Evolutionary conservation across 768 basidiomycete genomes (phyloP), one percentile per base, ranked within the genome.

Genomic region (Jaapia argillacea): DNA sequence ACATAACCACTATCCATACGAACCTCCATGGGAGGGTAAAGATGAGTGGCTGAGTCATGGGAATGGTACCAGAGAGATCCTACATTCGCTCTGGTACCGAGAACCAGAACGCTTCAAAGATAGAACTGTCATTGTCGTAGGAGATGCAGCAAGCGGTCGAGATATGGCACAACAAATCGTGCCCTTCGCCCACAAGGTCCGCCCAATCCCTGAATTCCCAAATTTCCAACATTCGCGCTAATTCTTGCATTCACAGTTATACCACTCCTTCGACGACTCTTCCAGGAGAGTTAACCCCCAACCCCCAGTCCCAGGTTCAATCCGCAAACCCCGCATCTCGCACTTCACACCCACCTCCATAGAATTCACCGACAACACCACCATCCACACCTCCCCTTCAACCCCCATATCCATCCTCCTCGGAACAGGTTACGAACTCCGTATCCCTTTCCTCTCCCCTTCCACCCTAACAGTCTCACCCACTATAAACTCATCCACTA

Each of bases 1-100:
- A 4, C 72, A 73, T 46, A 71, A 77, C 45, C 75, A 75, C 47
- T 61, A 69, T 44, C 76, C 79, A 2, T 60, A 61, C 21, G 59
- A 67, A 2, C 69, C 68, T 4, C 48, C 50, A 4, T 77, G 71
- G 60, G 54, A 52, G 10, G 77, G 77, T 1, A 65, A 71, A 42
- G 64, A 72, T 2, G 60, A 59, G 4, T 79, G 79, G 77, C 52
- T 74, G 6, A 59, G 53, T 3, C 59, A 56, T 25, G 49, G 50
- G 2, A 42, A 46, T 6, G 45, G 55, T 18, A 46, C 52, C 31
- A 65, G 72, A 22, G 58, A 69, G 45, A 65, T 77, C 1, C 24
- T 70, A 6, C 77, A 79, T 53, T 74, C 74, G 1, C 60, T 77
- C 10, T 78, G 66, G 56, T 78, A 72, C 49, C 69, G 76, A 21